Evolutionary conservation across 345 rosid species (phyloP).

Genomic region (Gossypium thurberi): DNA sequence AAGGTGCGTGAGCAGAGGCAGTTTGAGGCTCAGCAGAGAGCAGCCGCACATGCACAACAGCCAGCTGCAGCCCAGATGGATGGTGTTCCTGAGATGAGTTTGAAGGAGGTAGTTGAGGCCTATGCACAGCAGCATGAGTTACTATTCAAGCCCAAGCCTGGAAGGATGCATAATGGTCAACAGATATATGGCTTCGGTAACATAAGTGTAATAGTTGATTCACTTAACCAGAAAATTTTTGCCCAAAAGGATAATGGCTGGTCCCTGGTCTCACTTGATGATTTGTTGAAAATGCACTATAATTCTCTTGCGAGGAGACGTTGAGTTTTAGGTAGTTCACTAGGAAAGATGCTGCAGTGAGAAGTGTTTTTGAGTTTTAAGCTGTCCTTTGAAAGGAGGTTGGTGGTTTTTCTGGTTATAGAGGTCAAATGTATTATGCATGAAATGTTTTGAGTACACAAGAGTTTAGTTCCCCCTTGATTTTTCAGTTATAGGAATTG

Average conservation of each 20-base stretch:
- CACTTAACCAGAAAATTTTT: slow-evolving; percentile 59
- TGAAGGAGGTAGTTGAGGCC: slow-evolving; percentile 80
- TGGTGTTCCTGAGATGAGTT: slow-evolving; percentile 42
- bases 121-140: slow-evolving; percentile 78
- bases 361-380: not conserved
- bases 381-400: not conserved
- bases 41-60: slow-evolving; percentile 43
- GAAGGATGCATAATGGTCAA: slow-evolving; percentile 70
- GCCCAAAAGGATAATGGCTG: slow-evolving; percentile 69
- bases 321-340: slow-evolving; percentile 16
- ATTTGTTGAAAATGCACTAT: slow-evolving; percentile 68
- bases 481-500: not conserved
- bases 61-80: slow-evolving; percentile 34
- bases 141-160: slow-evolving; percentile 69
- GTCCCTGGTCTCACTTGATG: slow-evolving; percentile 65
- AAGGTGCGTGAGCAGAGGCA: slow-evolving; percentile 61
- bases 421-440: not conserved
- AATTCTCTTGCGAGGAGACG: slow-evolving; percentile 41
- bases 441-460: not conserved
- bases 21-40: slow-evolving; percentile 58
- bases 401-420: not conserved
- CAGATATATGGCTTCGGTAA: slow-evolving; percentile 89
- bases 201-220: slow-evolving; percentile 59
- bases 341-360: not conserved
- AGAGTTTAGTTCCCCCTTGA: not conserved